Evolutionary conservation across 805 yeast species (phyloP).

Genomic region (Teunomyces aglyptinius): DNA sequence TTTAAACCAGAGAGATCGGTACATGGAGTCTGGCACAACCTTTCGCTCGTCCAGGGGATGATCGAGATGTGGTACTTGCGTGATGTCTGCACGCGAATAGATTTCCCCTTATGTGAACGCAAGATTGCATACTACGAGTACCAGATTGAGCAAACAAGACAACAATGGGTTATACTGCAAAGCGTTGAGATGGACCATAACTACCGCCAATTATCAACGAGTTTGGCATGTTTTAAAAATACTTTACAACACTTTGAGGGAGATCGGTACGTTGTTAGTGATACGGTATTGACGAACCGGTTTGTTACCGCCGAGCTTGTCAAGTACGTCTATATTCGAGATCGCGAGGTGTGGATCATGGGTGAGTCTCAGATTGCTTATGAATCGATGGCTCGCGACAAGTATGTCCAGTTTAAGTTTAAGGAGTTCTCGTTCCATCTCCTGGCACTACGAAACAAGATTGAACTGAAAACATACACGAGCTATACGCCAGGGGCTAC

Average conservation of each 20-base stretch:
- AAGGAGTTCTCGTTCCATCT: constrained; percentile 11
- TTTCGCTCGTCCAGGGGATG: constrained; percentile 19
- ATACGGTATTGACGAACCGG: constrained; percentile 6
- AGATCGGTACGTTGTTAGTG: constrained; percentile 4
- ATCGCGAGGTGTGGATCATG: background rate
- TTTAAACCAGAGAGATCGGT: constrained; percentile 21
- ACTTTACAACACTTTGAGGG: background rate
- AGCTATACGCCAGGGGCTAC: background rate
- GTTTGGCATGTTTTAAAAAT: background rate
- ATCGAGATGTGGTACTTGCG: constrained; percentile 19
- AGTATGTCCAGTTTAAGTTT: constrained; percentile 12
- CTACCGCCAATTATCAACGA: background rate
- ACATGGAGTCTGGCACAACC: constrained; percentile 18
- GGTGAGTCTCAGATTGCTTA: constrained; percentile 2
- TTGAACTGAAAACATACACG: background rate
- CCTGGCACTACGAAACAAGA: background rate
- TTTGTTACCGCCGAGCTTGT: constrained; percentile 13
- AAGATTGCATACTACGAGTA: constrained; percentile 14
- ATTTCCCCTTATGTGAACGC: constrained; percentile 10
- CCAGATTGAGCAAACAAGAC: background rate
- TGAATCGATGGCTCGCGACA: constrained; percentile 6
- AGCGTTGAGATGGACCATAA: background rate
- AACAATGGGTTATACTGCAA: background rate
- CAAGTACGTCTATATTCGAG: background rate
- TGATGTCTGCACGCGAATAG: constrained; percentile 19